Conservation (phyloP, 192 early-diverging fungal species). For the Entomortierella parvispora region DNA sequence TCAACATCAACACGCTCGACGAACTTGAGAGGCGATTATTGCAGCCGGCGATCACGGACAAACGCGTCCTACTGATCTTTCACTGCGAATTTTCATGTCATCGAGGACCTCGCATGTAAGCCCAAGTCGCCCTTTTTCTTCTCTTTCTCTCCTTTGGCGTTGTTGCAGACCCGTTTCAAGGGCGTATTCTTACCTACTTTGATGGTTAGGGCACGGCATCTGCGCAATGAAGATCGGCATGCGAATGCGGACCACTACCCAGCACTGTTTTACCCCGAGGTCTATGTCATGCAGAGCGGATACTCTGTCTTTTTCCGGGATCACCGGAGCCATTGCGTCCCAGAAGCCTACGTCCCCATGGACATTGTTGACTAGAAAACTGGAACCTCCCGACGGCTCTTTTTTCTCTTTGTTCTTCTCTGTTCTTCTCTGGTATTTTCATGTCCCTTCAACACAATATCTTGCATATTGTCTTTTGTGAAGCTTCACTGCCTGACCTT, state of each 20-base stretch:
- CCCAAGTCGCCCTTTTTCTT: background rate
- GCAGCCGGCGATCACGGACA: conserved; percentile 51
- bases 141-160: background rate
- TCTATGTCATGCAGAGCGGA: conserved; percentile 88
- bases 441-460: too few species aligned
- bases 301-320: conserved; percentile 78
- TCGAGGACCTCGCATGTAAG: conserved; percentile 82
- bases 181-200: background rate
- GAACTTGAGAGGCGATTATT: conserved; percentile 72
- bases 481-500: too few species aligned
- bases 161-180: background rate
- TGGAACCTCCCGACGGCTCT: too few species aligned
- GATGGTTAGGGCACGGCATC: conserved; percentile 68
- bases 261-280: conserved; percentile 81
- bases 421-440: too few species aligned
- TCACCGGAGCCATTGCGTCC: conserved; percentile 71
- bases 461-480: too few species aligned
- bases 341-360: conserved; percentile 86
- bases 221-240: conserved; percentile 80
- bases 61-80: conserved; percentile 72
- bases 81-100: conserved; percentile 91
- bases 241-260: conserved; percentile 79
- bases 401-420: too few species aligned
- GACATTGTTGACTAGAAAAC: too few species aligned
- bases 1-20: conserved; percentile 73